phyloP scores from a whole-genome alignment of 768 basidiomycete genomes.

The Tulasnella sp. region DNA sequence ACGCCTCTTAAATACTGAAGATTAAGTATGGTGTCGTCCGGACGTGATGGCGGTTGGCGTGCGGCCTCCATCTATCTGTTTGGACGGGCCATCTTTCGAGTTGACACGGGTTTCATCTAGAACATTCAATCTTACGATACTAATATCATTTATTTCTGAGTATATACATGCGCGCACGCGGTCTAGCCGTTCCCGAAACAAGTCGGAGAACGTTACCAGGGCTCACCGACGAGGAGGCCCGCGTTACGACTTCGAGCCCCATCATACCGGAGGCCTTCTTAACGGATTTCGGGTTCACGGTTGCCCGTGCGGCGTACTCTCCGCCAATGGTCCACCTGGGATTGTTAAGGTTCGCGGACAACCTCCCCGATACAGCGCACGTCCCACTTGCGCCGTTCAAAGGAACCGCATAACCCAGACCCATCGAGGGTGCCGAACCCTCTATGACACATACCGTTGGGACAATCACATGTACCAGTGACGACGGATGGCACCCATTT shows the following conservation, averaged over 20 bases:
- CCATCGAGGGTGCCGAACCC: too few species aligned
- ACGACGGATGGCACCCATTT: not conserved
- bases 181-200: not conserved
- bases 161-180: not conserved
- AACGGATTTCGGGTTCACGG: not conserved
- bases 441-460: not conserved
- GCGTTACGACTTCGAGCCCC: not conserved
- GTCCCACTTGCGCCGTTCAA: not conserved
- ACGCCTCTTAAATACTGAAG: too few species aligned
- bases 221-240: constrained; percentile 7
- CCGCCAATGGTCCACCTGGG: too few species aligned
- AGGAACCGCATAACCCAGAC: not conserved
- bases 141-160: too few species aligned
- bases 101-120: too few species aligned
- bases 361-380: not conserved
- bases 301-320: not conserved
- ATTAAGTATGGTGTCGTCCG: too few species aligned
- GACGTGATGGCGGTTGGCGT: too few species aligned
- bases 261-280: not conserved
- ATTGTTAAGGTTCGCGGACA: not conserved
- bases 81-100: too few species aligned
- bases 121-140: too few species aligned
- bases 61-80: too few species aligned
- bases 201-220: constrained; percentile 3
- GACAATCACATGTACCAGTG: not conserved